Conservation (phyloP, 2,329 filamentous ascomycete genomes). For the Pseudogymnoascus sp. region DNA sequence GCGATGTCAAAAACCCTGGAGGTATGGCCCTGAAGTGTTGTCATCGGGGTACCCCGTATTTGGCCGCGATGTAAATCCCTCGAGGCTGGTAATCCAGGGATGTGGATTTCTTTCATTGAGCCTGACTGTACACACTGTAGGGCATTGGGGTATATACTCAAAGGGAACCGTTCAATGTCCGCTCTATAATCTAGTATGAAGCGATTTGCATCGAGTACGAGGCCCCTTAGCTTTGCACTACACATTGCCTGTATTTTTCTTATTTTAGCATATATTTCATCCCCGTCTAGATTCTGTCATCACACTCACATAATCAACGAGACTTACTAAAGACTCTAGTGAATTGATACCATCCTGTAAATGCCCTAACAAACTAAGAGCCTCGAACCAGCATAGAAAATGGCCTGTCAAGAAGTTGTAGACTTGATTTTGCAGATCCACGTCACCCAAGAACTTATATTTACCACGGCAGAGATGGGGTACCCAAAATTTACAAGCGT, state of each 20-base stretch:
- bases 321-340: constrained; percentile 13
- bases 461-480: constrained; percentile 21
- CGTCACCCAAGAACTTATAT: not conserved
- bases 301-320: constrained; percentile 9
- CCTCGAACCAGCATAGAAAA: constrained; percentile 26
- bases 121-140: constrained; percentile 23
- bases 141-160: constrained; percentile 27
- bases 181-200: not conserved
- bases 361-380: constrained; percentile 18
- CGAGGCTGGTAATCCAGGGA: not conserved
- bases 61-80: not conserved
- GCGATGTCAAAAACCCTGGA: not conserved
- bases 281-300: not conserved
- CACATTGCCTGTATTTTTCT: not conserved
- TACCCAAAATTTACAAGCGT: constrained; percentile 31
- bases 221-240: not conserved
- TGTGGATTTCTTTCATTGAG: constrained; percentile 1
- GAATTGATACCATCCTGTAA: constrained; percentile 12
- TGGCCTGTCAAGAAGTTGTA: constrained; percentile 18
- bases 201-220: constrained; percentile 3
- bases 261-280: not conserved
- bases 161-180: constrained; percentile 22
- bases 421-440: constrained; percentile 6
- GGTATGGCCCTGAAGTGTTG: constrained; percentile 19
- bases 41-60: not conserved